Evolutionary conservation across 108 stramenopile genomes (phyloP).

Genomic region (Pelagomonas calceolata): DNA sequence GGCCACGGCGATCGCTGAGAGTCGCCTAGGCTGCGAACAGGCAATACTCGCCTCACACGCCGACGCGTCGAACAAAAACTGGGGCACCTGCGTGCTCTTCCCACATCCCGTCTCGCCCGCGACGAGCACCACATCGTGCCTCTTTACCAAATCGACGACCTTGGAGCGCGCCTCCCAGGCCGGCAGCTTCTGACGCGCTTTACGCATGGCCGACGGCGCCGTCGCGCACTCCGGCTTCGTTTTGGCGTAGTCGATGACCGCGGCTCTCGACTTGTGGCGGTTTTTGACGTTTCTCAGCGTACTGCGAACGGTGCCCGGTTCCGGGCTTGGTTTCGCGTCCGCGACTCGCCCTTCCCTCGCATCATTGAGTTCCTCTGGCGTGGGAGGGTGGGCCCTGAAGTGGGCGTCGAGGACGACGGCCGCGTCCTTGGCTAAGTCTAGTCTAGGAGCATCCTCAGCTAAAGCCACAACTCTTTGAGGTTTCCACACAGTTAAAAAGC

Average conservation of each 20-base stretch:
- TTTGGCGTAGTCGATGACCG: neutral
- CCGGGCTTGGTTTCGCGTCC: no score
- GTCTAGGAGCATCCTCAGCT: neutral
- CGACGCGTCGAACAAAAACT: slow-evolving; percentile 22
- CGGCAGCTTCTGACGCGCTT: neutral
- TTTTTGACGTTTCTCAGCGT: no score
- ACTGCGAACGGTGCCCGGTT: no score
- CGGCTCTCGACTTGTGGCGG: neutral
- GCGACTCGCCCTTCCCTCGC: neutral
- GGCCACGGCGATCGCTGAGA: slow-evolving; percentile 41
- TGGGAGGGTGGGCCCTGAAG: neutral
- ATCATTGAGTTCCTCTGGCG: neutral
- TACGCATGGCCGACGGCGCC: neutral
- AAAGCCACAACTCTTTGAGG: neutral
- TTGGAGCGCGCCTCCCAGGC: neutral
- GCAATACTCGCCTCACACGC: slow-evolving; percentile 30
- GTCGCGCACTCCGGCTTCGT: neutral
- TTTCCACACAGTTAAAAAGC: neutral
- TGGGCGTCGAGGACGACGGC: neutral
- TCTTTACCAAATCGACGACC: neutral
- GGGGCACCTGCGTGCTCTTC: slow-evolving; percentile 51
- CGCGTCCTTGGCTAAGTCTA: neutral
- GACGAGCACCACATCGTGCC: slow-evolving; percentile 10
- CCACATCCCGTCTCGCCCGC: slow-evolving; percentile 51
- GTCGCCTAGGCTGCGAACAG: slow-evolving; percentile 44